phyloP scores from a whole-genome alignment of 2,329 filamentous ascomycete genomes.

The Mycosphaerella arachidis region DNA sequence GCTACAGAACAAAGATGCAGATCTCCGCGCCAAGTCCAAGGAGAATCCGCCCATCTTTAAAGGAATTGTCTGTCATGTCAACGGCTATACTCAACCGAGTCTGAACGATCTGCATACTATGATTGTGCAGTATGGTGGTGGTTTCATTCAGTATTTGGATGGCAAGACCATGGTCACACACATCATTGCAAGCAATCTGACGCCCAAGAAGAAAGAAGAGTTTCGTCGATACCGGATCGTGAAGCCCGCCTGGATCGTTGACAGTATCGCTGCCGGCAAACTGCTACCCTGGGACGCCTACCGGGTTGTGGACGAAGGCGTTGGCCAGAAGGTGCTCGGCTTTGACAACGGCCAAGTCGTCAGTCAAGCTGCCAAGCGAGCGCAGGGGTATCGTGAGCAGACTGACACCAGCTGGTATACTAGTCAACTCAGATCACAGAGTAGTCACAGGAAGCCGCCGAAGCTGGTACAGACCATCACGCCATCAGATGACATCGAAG shows the following conservation, averaged over 20 bases:
- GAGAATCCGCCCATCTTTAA: slow-evolving; percentile 83
- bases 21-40: slow-evolving; percentile 64
- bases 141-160: slow-evolving; percentile 90
- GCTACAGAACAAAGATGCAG: slow-evolving; percentile 85
- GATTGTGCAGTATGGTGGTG: slow-evolving; percentile 89
- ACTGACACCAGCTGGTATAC: slow-evolving; percentile 79
- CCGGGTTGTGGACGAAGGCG: slow-evolving; percentile 77
- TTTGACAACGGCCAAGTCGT: slow-evolving; percentile 60
- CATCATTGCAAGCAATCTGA: slow-evolving; percentile 85
- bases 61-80: slow-evolving; percentile 84
- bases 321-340: slow-evolving; percentile 71
- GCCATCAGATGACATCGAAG: slow-evolving; percentile 29
- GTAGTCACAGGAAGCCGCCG: slow-evolving; percentile 5
- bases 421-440: slow-evolving; percentile 52
- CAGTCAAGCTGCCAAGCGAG: slow-evolving; percentile 59
- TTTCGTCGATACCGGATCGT: slow-evolving; percentile 86
- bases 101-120: slow-evolving; percentile 82
- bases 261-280: slow-evolving; percentile 76
- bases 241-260: slow-evolving; percentile 89
- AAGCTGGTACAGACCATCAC: slow-evolving; percentile 30
- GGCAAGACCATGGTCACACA: slow-evolving; percentile 90
- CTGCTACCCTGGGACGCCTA: slow-evolving; percentile 83
- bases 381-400: slow-evolving; percentile 71
- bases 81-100: slow-evolving; percentile 92
- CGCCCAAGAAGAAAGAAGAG: slow-evolving; percentile 88